These are phyloP conservation scores for Volvariella surrecta DNA, from an alignment of 1,284 basidiomycete species.

Conservation along the genomic window DNA sequence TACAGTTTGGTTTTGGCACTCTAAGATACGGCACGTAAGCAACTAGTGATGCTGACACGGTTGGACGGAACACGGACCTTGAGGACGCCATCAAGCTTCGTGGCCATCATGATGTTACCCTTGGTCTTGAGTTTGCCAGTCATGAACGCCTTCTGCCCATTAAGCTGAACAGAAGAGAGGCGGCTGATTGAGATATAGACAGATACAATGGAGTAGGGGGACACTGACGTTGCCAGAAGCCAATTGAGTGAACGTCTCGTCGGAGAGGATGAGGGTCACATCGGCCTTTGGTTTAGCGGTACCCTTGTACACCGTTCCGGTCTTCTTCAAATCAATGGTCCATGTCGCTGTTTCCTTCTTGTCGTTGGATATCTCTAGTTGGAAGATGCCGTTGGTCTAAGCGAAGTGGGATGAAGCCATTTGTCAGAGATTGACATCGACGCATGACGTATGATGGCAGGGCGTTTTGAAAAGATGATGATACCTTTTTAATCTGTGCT, in stretches of 20 bases:
- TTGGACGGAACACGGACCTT: conserved; percentile 40
- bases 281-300: conserved; percentile 65
- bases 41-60: conserved; percentile 1
- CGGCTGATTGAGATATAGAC: too few species aligned
- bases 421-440: too few species aligned
- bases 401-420: conserved; percentile 3
- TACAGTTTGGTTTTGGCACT: conserved; percentile 32
- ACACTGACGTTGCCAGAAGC: conserved; percentile 59
- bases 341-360: conserved; percentile 73
- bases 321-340: conserved; percentile 97
- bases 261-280: conserved; percentile 71
- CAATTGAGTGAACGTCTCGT: conserved; percentile 59
- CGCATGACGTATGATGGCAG: too few species aligned
- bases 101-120: conserved; percentile 85
- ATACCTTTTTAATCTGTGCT: conserved; percentile 83
- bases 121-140: conserved; percentile 83
- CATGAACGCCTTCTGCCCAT: conserved; percentile 93
- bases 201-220: not conserved
- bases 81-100: conserved; percentile 78
- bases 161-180: conserved; percentile 35
- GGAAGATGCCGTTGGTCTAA: conserved; percentile 89
- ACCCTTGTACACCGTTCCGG: conserved; percentile 76
- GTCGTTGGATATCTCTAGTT: conserved; percentile 78
- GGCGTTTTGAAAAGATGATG: too few species aligned
- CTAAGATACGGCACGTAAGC: conserved; percentile 14